These are phyloP conservation scores for Diversispora epigaea DNA, from an alignment of 192 early-diverging fungal species.

Conservation along the genomic window DNA sequence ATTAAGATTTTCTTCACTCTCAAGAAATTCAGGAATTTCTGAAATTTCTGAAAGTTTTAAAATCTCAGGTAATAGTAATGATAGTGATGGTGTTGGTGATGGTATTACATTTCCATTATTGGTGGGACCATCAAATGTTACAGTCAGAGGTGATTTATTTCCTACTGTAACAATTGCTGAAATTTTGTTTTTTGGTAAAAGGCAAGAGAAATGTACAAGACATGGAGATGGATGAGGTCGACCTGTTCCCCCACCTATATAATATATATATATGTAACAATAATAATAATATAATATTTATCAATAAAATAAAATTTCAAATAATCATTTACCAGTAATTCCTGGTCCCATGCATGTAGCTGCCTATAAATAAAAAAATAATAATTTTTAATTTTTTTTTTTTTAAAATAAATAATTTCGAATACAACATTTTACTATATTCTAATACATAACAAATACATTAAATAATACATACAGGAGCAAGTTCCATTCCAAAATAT, in stretches of 20 bases:
- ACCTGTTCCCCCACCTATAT: constrained; percentile 49
- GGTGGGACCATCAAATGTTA: constrained; percentile 34
- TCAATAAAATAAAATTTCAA: not conserved
- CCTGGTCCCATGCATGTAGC: constrained; percentile 60
- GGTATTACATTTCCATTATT: constrained; percentile 41
- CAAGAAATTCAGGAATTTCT: no score
- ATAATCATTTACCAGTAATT: constrained; percentile 42
- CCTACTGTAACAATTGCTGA: constrained; percentile 45
- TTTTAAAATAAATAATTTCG: not conserved
- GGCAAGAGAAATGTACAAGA: constrained; percentile 59
- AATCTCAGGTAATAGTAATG: not conserved
- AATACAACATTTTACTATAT: not conserved
- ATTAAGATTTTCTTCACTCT: constrained; percentile 5
- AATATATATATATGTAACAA: constrained; percentile 33
- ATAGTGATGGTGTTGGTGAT: constrained; percentile 25
- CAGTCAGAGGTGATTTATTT: constrained; percentile 24
- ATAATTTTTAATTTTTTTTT: not conserved
- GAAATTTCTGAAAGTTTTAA: no score
- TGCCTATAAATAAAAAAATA: constrained; percentile 32
- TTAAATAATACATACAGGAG: constrained; percentile 39
- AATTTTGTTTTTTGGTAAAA: constrained; percentile 53
- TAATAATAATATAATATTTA: not conserved
- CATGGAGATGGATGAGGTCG: constrained; percentile 59
- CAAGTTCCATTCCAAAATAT: constrained; percentile 51
- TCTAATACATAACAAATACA: not conserved